phyloP scores from a whole-genome alignment of 192 early-diverging fungal genomes.

The Haplosporangium gracile region DNA sequence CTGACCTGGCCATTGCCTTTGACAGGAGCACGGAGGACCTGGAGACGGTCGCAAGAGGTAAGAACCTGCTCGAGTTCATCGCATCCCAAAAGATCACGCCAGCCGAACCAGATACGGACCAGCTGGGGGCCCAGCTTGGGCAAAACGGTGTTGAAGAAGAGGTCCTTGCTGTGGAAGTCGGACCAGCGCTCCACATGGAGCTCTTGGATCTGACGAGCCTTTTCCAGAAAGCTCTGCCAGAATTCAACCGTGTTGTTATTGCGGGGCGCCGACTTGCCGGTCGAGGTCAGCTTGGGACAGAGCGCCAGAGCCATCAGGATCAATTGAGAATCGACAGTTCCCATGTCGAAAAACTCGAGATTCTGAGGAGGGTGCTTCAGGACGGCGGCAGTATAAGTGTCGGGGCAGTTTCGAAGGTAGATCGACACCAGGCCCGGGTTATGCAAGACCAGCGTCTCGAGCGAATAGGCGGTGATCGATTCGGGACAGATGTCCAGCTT shows the following conservation, averaged over 20 bases:
- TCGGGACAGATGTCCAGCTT: conserved; percentile 45
- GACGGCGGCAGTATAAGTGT: conserved; percentile 34
- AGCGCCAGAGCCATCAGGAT: conserved; percentile 43
- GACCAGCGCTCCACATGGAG: conserved; percentile 55
- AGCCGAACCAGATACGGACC: conserved; percentile 55
- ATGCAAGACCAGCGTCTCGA: conserved; percentile 31
- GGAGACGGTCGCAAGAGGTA: conserved; percentile 49
- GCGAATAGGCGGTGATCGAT: conserved; percentile 21
- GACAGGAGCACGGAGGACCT: conserved; percentile 53
- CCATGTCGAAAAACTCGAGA: conserved; percentile 57
- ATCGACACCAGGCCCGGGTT: conserved; percentile 42
- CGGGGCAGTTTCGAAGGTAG: conserved; percentile 45
- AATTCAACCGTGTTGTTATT: conserved; percentile 55
- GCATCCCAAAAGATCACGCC: conserved; percentile 52
- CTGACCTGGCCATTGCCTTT: conserved; percentile 58
- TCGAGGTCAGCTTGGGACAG: conserved; percentile 50
- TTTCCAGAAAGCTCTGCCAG: conserved; percentile 51
- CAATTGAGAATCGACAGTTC: conserved; percentile 43
- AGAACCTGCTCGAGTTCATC: conserved; percentile 50
- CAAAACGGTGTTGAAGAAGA: conserved; percentile 53
- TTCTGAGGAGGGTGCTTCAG: conserved; percentile 44
- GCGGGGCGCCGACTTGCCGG: conserved; percentile 47
- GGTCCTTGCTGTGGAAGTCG: conserved; percentile 53
- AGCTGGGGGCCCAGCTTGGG: conserved; percentile 51
- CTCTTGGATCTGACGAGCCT: conserved; percentile 53